phyloP scores from a whole-genome alignment of 805 yeast species.

The Babjeviella inositovora region DNA sequence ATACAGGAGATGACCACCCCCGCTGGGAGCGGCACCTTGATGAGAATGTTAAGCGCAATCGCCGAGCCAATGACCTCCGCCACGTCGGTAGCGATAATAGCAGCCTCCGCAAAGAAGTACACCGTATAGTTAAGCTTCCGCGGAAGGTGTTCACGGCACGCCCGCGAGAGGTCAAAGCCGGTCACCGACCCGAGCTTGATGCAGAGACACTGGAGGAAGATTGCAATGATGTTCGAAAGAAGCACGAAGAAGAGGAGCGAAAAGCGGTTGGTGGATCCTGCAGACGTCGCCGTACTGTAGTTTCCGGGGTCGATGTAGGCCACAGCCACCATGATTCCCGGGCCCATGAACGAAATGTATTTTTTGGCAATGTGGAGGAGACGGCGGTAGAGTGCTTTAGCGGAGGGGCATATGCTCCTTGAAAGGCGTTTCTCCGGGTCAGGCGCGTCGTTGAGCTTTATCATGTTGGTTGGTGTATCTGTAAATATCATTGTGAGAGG shows the following conservation, averaged over 20 bases:
- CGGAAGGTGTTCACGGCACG: slow-evolving; percentile 23
- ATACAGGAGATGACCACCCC: slow-evolving; percentile 26
- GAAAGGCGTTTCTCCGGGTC: no score
- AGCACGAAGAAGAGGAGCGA: slow-evolving; percentile 24
- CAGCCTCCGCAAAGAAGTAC: slow-evolving; percentile 27
- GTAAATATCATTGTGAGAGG: no score
- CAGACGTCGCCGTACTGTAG: slow-evolving; percentile 28
- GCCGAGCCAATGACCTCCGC: slow-evolving; percentile 40
- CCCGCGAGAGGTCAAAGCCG: slow-evolving; percentile 27
- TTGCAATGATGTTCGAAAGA: slow-evolving; percentile 25
- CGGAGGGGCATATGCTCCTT: no score
- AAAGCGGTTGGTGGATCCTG: slow-evolving; percentile 26
- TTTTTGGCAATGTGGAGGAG: no score
- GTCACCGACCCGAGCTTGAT: slow-evolving; percentile 31
- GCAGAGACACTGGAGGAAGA: slow-evolving; percentile 24
- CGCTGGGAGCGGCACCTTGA: slow-evolving; percentile 28
- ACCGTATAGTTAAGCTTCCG: slow-evolving; percentile 15
- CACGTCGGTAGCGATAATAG: slow-evolving; percentile 33
- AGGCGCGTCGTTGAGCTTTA: no score
- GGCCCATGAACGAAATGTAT: slow-evolving; percentile 25
- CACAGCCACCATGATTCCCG: slow-evolving; percentile 28
- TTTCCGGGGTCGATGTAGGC: slow-evolving; percentile 41
- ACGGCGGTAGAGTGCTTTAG: no score
- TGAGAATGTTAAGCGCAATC: slow-evolving; percentile 26
- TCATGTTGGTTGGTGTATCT: no score